Base-by-base conservation (phyloP, 495 filamentous ascomycete genomes). In the Mytilinidion resinicola region DNA sequence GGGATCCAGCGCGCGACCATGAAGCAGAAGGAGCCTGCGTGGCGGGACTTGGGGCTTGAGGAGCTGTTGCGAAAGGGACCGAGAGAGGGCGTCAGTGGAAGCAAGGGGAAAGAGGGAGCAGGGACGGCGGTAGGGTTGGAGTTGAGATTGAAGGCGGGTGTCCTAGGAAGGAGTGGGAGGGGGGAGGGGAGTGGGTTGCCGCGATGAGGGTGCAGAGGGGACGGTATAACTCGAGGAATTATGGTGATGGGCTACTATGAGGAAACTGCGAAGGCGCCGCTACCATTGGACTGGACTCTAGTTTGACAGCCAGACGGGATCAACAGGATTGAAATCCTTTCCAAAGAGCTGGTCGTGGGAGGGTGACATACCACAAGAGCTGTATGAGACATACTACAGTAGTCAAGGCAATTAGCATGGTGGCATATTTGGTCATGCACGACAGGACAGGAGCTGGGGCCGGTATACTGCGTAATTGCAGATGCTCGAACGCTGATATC, bases 1-100 rank as follows among this genome's bases (percentile, higher is more conserved):
- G 93, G 93, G 1, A 96, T 98, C 65, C 81, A 86, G 65, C 82
- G 91, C 64, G 93, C 92, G 0, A 96, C 84, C 61, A 84, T 88
- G 74, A 59, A 51, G 47, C 51, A 56, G 62, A 75, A 78, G 52
- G 90, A 91, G 74, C 75, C 83, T 2, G 83, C 85, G 4, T 96
- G 92, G 93, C 85, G 87, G 67, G 93, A 96, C 75, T 68, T 96
- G 11, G 90, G 90, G 0, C 71, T 96, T 34, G 77, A 80, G 42
- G 84, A 84, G 54, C 74, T 95, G 59, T 85, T 91, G 76, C 74
- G 73, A 38, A 75, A 76, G 55, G 85, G 82, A 0, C 83, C 82
- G 30, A 9, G n/a, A 10, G 47, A 14, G 47, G 47, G 47, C 1
- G 47, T 10, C 3, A 21, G 47, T 50, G 47, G n/a, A 54, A 48